A percentile compares a stretch with the other conserved stretches of the same genome.
These are phyloP conservation scores for Zychaea mexicana DNA, from an alignment of 371 early-diverging fungal species.

Conservation along the genomic window DNA sequence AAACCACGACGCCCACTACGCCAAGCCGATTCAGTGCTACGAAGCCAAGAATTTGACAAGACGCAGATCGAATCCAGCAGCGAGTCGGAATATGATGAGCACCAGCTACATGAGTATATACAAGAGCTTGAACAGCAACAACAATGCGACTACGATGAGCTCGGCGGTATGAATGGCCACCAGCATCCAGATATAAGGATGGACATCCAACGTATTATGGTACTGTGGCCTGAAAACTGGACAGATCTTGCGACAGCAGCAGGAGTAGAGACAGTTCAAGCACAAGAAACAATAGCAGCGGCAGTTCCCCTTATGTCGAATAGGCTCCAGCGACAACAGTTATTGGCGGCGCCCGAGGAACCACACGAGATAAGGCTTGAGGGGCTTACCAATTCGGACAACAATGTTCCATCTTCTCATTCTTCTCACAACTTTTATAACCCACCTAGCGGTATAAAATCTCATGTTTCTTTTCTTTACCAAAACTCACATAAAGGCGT, in stretches of 20 bases:
- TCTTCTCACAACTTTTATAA: no score
- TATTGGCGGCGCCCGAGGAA: slow-evolving; percentile 6
- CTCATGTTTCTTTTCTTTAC: no score
- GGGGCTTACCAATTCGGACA: no score
- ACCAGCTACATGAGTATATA: neutral
- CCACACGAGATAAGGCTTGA: neutral
- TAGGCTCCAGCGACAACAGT: slow-evolving; percentile 4
- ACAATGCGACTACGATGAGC: no score
- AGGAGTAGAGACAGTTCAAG: neutral
- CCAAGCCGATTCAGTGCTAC: slow-evolving; percentile 7
- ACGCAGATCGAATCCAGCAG: slow-evolving; percentile 5
- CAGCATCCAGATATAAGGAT: neutral
- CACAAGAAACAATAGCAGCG: neutral
- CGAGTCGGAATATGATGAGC: neutral
- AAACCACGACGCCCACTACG: slow-evolving; percentile 16
- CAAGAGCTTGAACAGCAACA: neutral
- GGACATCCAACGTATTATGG: neutral
- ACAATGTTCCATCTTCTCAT: no score
- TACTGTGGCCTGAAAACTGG: slow-evolving; percentile 10
- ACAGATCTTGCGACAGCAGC: neutral
- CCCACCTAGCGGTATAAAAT: no score
- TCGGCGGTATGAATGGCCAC: no score
- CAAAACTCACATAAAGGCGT: no score
- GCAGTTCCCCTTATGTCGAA: slow-evolving; percentile 1
- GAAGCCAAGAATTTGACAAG: slow-evolving; percentile 12